Evolutionary conservation across 2,329 filamentous ascomycete species (phyloP), one percentile per base, ranked within the genome.

Genomic region (Orbilia javanica): DNA sequence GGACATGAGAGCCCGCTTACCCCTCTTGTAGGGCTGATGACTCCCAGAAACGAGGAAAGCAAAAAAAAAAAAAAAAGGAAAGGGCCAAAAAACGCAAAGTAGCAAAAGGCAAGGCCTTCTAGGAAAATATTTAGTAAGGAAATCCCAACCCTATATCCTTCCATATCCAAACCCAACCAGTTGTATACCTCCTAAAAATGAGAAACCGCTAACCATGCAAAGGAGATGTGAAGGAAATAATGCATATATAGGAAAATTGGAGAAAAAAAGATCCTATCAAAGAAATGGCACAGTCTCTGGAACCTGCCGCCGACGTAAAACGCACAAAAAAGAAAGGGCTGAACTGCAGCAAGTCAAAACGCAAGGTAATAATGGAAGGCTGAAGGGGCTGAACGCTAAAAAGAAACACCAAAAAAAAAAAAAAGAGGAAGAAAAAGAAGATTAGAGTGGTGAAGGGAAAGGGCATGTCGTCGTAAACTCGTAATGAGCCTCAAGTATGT

Each of bases 161-260:
- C 52, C 39, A 50, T 44, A 55, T 70, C 66, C 52, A 29, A 53
- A 27, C 57, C 67, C 67, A 46, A 55, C 34, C 66, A 39, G 34
- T 39, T 69, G 20, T 44, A 67, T 34, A 44, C 42, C 52, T 52
- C 65, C 65, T 48, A 42, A 62, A 70, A 44, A 44, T 44, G 42
- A 62, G 44, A 50, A 52, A 50, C 11, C 62, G 44, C 62, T 52
- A 60, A 18, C 55, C 42, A 46, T 36, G 31, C 44, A 44, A 48
- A 71, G 31, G 15, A 57, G n/a, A 55, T 36, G 25, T 57, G 36
- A 50, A 60, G 18, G 34, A 60, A 60, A 27, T 42, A 42, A 15
- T n/a, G 18, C 42, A 36, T 34, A 55, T 0, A 34, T 3, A 57
- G 27, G 29, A 57, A 57, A 57, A 36, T 27, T 34, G 7, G n/a